Conservation (phyloP, 1,284 basidiomycete species). For the Xerocomus minutiporus region DNA sequence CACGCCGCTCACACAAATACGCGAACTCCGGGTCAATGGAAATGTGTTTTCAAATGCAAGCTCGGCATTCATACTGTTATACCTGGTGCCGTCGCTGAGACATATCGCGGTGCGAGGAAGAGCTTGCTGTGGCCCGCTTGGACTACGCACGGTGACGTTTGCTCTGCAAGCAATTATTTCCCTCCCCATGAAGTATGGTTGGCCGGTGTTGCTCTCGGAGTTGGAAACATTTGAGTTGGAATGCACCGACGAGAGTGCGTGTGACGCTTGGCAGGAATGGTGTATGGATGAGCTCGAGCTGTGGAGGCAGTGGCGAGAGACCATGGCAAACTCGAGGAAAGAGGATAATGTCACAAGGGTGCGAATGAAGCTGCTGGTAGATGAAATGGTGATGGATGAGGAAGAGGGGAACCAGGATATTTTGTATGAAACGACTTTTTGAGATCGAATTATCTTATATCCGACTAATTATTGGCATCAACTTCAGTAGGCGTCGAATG, state of each 20-base stretch:
- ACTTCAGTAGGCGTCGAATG: neutral
- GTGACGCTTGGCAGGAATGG: conserved; percentile 10
- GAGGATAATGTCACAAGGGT: neutral
- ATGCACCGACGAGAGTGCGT: conserved; percentile 10
- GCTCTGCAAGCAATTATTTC: conserved; percentile 16
- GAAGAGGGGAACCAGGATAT: neutral
- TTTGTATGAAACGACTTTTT: neutral
- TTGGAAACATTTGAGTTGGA: conserved; percentile 15
- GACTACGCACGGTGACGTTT: conserved; percentile 10
- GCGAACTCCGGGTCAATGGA: conserved; percentile 13
- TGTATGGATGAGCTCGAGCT: conserved; percentile 12
- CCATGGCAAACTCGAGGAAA: neutral
- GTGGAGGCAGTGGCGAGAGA: conserved; percentile 10
- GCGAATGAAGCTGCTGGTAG: neutral
- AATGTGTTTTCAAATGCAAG: conserved; percentile 9
- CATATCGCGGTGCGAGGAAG: conserved; percentile 14
- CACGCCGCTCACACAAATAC: conserved; percentile 13
- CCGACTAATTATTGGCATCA: neutral
- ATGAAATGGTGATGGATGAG: neutral
- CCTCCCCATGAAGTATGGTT: conserved; percentile 2
- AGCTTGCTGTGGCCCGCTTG: conserved; percentile 11
- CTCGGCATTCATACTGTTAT: conserved; percentile 17
- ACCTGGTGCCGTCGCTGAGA: conserved; percentile 14
- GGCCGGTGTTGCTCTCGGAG: conserved; percentile 9
- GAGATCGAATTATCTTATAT: neutral